These are phyloP conservation scores for Xylaria sp. DNA, from an alignment of 2,329 filamentous ascomycete genomes.

Conservation along the genomic window DNA sequence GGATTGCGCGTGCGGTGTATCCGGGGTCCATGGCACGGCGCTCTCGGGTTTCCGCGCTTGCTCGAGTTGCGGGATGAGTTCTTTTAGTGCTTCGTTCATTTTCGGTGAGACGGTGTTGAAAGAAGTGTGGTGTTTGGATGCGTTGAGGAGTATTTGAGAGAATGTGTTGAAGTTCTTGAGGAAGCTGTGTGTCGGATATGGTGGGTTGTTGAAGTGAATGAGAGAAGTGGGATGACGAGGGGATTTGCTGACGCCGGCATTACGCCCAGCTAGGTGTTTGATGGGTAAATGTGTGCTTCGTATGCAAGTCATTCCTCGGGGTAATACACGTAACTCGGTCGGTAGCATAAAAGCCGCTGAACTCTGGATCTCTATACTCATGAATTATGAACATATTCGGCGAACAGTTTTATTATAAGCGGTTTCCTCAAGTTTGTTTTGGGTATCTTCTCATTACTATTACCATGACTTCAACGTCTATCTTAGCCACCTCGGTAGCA, in stretches of 20 bases:
- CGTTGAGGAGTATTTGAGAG: background rate
- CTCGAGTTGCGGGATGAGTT: conserved; percentile 39
- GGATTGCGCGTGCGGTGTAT: conserved; percentile 45
- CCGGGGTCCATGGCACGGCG: conserved; percentile 42
- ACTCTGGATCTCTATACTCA: background rate
- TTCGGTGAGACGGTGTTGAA: background rate
- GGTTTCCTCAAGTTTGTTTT: background rate
- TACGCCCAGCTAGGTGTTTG: background rate
- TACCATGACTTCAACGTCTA: conserved; percentile 18
- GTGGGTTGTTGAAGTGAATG: background rate
- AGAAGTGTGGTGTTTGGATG: background rate
- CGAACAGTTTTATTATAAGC: too few species aligned
- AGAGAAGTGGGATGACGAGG: background rate
- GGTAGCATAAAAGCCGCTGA: background rate
- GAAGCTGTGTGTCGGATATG: background rate
- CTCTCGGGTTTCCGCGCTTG: conserved; percentile 28
- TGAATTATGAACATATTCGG: background rate
- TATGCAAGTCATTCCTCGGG: background rate
- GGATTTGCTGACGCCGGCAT: background rate
- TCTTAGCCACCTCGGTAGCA: background rate
- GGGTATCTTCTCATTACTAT: conserved; percentile 36
- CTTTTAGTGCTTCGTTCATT: conserved; percentile 45
- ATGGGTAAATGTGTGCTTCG: background rate
- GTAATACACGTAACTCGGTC: background rate
- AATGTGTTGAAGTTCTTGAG: background rate